A percentile compares a stretch with the other conserved stretches of the same genome.
These are phyloP conservation scores for Elsinoe necatrix DNA, from an alignment of 2,329 filamentous ascomycete genomes.

Conservation along the genomic window DNA sequence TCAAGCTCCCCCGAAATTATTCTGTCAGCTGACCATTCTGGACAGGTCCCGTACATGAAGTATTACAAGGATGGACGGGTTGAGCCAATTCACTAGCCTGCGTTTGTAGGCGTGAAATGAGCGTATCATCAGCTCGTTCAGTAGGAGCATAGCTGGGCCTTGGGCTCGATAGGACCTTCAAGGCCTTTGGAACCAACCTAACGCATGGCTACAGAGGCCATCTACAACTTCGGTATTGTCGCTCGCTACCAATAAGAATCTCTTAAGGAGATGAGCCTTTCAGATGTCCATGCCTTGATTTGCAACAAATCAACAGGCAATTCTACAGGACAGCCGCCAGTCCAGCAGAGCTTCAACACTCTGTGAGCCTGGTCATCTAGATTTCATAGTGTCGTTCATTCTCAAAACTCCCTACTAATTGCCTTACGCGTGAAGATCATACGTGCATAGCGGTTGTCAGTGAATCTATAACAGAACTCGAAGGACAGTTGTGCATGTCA, in stretches of 20 bases:
- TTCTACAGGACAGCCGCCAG: not conserved
- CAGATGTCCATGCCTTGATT: too few species aligned
- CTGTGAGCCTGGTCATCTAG: not conserved
- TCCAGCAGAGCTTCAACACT: not conserved
- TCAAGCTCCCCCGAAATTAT: not conserved
- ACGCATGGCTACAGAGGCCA: not conserved
- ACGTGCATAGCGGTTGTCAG: too few species aligned
- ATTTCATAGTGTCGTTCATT: not conserved
- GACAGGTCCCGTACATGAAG: constrained; percentile 2
- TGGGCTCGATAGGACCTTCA: not conserved
- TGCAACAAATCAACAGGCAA: not conserved
- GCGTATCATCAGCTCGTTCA: not conserved
- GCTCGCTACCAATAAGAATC: not conserved
- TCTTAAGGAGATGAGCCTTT: too few species aligned
- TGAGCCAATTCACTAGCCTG: not conserved
- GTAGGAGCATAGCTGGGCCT: not conserved
- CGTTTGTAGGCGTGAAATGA: not conserved
- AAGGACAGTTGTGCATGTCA: too few species aligned
- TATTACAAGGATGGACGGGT: constrained; percentile 7
- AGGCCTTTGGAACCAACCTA: not conserved
- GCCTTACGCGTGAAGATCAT: too few species aligned
- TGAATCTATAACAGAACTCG: too few species aligned
- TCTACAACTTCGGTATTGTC: not conserved
- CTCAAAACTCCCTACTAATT: too few species aligned
- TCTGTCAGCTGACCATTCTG: not conserved